Base-by-base conservation (phyloP, 371 early-diverging fungal species). In the Mortierella polycephala region DNA sequence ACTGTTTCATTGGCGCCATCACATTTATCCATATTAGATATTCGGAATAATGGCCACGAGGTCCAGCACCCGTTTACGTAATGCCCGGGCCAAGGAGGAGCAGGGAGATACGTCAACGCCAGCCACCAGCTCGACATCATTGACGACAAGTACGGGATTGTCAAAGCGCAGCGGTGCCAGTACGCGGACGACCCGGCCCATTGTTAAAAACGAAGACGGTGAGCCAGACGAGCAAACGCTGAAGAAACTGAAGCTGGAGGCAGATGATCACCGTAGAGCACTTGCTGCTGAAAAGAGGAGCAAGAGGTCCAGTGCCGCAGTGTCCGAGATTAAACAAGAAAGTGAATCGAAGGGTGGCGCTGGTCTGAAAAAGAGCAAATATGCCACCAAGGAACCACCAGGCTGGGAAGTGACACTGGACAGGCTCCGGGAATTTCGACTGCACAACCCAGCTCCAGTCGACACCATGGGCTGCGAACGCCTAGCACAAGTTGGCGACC, bases 401-500 rank as follows among this genome's bases (percentile, higher is more conserved):
- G 83, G 91, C 45, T 96, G 97, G 97, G 76, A 86, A 37, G 75
- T 83, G 37, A 90, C 92, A 0, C 88, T 89, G 69, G 83, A 89
- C 23, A 68, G 76, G 23, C 87, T 97, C 53, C 82, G 85, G 54
- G 86, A 83, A 14, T 93, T 84, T 75, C 85, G 96, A 20, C 69
- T 87, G 41, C 70, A 66, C 7, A 76, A 87, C 64, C 55, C 81
- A 12, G 98, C 99, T 6, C 98, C 98, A 1, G 99, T 99, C 6
- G 99, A 99, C 82, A 92, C 92, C 0, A 93, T 96, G 84, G 99
- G 99, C 0, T 99, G 99, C 83, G 94, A 89, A 53, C 80, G 87
- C 18, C 75, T 96, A 39, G 95, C 90, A 10, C 90, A 92, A 40
- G 76, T 81, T 73, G 44, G 82, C 54, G 75, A 84, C 60, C 54